These are phyloP conservation scores for sunflower (Helianthus annuus) DNA, from an alignment of 129 eudicot genomes.

Conservation along the genomic window HanXRQr2.0-SUNRISE NC_035447.2:113559273-113559772, in stretches of 20 bases:
- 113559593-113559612: conserved; percentile 16
- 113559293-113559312: not conserved
- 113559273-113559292: not conserved
- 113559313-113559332: conserved; percentile 99
- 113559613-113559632: not conserved
- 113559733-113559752: conserved; percentile 94
- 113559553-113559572: conserved; percentile 56
- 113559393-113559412: conserved; percentile 1
- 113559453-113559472: conserved; percentile 92
- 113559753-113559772: conserved; percentile 80
- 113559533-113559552: conserved; percentile 99
- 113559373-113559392: conserved; percentile 4
- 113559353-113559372: conserved; percentile 61
- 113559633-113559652: conserved; percentile 6
- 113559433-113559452: conserved; percentile 79
- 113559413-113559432: conserved; percentile 10
- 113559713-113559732: conserved; percentile 98
- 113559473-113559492: conserved; percentile 89
- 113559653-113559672: conserved; percentile 50
- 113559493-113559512: conserved; percentile 99
- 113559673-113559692: conserved; percentile 81
- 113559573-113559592: conserved; percentile 27
- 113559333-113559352: conserved; percentile 80
- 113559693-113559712: conserved; percentile 81
- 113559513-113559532: conserved; percentile 91